These are phyloP conservation scores for Beauveria sp. DNA, from an alignment of 2,329 filamentous ascomycete genomes.

Conservation along the genomic window DNA sequence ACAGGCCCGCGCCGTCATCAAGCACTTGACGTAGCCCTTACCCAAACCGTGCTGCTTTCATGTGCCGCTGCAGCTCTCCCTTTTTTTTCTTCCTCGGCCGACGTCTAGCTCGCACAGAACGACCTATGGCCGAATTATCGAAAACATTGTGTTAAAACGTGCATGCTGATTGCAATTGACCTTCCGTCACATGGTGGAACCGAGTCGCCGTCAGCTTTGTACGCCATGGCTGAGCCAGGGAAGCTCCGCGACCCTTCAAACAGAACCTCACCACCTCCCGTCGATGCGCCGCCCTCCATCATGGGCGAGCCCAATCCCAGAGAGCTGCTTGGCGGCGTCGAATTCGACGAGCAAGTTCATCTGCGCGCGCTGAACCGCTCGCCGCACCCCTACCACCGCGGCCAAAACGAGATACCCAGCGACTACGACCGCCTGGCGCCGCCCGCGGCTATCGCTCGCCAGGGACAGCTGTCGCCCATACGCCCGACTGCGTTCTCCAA, in stretches of 20 bases:
- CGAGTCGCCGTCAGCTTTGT: background rate
- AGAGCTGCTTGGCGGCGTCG: conserved; percentile 25
- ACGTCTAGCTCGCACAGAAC: background rate
- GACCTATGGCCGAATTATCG: background rate
- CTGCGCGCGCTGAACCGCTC: conserved; percentile 50
- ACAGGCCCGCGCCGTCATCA: background rate
- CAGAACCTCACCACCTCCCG: background rate
- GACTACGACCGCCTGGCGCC: conserved; percentile 31
- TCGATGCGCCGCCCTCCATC: conserved; percentile 20
- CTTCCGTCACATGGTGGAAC: background rate
- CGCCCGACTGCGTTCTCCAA: conserved; percentile 31
- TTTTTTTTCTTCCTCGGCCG: background rate
- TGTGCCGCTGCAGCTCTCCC: background rate
- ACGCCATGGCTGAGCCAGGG: background rate
- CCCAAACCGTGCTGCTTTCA: conserved; percentile 3
- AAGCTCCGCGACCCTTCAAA: background rate
- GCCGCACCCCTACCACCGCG: conserved; percentile 61
- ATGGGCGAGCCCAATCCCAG: conserved; percentile 40
- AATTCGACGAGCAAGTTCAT: conserved; percentile 28
- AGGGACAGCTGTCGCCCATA: conserved; percentile 18
- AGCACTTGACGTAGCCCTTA: conserved; percentile 1
- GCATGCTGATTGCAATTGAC: background rate
- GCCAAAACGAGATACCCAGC: conserved; percentile 47
- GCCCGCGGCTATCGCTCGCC: background rate
- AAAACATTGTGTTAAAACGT: background rate